Evolutionary conservation across 192 early-diverging fungal genomes (phyloP).

Genomic region (Backusella morwellensis): DNA sequence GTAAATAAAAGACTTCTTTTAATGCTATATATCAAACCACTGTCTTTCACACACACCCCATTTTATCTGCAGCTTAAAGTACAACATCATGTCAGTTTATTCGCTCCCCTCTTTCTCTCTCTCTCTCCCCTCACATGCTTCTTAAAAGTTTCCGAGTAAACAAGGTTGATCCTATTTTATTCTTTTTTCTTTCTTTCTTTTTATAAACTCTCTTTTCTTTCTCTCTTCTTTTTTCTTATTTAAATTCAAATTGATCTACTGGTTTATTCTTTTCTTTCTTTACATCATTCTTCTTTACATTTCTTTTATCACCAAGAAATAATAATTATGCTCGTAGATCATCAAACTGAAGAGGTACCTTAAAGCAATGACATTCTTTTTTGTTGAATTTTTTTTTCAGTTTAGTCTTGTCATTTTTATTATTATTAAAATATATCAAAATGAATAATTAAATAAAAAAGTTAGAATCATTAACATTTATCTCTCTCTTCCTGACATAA

Average conservation of each 20-base stretch:
- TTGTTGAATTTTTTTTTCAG: background rate
- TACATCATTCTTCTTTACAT: background rate
- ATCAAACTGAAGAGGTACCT: background rate
- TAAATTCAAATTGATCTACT: background rate
- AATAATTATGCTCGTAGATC: background rate
- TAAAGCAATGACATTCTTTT: background rate
- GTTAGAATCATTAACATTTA: background rate
- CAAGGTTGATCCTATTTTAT: conserved; percentile 4
- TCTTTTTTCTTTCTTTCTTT: background rate
- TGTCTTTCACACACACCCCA: background rate
- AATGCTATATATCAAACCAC: background rate
- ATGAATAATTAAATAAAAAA: background rate
- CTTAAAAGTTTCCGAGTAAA: conserved; percentile 16
- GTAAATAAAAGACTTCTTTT: background rate
- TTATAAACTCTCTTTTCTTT: background rate
- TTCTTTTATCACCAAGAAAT: background rate
- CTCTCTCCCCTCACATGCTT: conserved; percentile 8
- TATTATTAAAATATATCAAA: background rate
- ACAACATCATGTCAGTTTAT: background rate
- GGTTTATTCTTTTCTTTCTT: background rate
- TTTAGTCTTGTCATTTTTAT: background rate
- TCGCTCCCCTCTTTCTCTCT: background rate
- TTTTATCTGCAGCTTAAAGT: conserved; percentile 10
- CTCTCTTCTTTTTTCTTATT: background rate
- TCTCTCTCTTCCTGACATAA: background rate